Conservation (phyloP, 2,329 filamentous ascomycete species). For the Venturia pyrina region DNA sequence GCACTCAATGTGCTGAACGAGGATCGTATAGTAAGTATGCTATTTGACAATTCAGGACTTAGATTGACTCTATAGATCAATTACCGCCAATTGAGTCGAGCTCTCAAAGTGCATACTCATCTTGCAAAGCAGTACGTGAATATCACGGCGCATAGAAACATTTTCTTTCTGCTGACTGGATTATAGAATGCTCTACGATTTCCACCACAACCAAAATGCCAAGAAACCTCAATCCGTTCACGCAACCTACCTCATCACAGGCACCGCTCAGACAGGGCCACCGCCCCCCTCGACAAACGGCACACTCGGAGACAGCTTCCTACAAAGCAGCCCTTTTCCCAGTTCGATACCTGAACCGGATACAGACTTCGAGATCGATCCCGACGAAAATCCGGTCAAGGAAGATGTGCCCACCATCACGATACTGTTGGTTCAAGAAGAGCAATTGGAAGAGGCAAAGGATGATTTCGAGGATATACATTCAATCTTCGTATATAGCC, state of each 20-base stretch:
- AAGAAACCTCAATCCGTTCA: constrained; percentile 67
- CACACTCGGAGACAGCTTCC: constrained; percentile 49
- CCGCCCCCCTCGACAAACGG: constrained; percentile 28
- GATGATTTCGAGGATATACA: constrained; percentile 60
- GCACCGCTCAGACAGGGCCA: constrained; percentile 41
- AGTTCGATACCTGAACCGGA: constrained; percentile 50
- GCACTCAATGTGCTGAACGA: constrained; percentile 69
- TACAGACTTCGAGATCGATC: constrained; percentile 12
- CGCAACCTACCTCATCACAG: constrained; percentile 85
- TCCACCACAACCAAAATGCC: constrained; percentile 66
- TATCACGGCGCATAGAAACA: constrained; percentile 6
- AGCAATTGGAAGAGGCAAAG: constrained; percentile 59
- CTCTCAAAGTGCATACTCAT: constrained; percentile 75
- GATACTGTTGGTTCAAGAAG: constrained; percentile 61
- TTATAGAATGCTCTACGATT: constrained; percentile 73
- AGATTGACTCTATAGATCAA: constrained; percentile 53
- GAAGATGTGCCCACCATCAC: constrained; percentile 46
- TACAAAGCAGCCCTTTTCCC: constrained; percentile 58
- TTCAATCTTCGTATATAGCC: constrained; percentile 79
- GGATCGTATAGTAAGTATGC: constrained; percentile 50
- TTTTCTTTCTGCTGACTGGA: constrained; percentile 15
- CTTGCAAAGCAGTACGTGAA: constrained; percentile 69
- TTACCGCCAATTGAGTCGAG: constrained; percentile 75
- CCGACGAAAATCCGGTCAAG: constrained; percentile 32
- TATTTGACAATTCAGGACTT: background rate